Percentiles rank a stretch among this genome's conserved stretches.
Conservation (phyloP, 257 asterid species). For the Salvia rosmarinus region DNA sequence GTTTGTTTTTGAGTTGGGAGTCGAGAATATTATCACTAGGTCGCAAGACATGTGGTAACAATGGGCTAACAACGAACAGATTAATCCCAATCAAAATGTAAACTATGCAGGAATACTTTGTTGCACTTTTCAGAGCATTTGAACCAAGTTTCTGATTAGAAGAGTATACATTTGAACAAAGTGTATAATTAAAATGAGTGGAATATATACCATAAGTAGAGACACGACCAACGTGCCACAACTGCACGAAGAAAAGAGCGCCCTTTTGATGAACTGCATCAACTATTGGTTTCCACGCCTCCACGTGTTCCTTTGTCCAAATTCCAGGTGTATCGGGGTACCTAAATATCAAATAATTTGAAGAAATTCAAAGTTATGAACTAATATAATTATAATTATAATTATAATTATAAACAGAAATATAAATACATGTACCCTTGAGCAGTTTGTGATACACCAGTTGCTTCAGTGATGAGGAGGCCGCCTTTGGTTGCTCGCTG, state of each 20-base stretch:
- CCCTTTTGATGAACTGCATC: constrained; percentile 56
- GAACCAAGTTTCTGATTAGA: too few species aligned
- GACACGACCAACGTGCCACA: constrained; percentile 49
- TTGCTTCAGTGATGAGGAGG: constrained; percentile 47
- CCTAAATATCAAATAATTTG: neutral
- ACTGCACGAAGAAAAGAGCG: constrained; percentile 46
- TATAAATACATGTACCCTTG: constrained; percentile 25
- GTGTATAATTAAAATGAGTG: too few species aligned
- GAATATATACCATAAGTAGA: constrained; percentile 45
- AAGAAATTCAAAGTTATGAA: neutral
- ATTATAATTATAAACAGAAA: too few species aligned
- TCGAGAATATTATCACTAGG: too few species aligned
- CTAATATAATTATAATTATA: too few species aligned
- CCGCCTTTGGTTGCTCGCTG: constrained; percentile 43
- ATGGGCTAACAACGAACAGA: too few species aligned
- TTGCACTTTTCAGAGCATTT: too few species aligned
- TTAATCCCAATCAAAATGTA: too few species aligned
- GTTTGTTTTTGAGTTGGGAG: too few species aligned
- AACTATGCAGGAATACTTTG: too few species aligned
- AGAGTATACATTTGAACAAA: too few species aligned
- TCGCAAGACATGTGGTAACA: too few species aligned
- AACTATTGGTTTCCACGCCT: constrained; percentile 58
- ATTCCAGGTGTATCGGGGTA: constrained; percentile 45
- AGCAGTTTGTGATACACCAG: constrained; percentile 41
- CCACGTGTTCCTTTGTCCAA: constrained; percentile 54